Base-by-base conservation (phyloP, 345 rosid genomes). In the Noccaea bulbosa region DNA sequence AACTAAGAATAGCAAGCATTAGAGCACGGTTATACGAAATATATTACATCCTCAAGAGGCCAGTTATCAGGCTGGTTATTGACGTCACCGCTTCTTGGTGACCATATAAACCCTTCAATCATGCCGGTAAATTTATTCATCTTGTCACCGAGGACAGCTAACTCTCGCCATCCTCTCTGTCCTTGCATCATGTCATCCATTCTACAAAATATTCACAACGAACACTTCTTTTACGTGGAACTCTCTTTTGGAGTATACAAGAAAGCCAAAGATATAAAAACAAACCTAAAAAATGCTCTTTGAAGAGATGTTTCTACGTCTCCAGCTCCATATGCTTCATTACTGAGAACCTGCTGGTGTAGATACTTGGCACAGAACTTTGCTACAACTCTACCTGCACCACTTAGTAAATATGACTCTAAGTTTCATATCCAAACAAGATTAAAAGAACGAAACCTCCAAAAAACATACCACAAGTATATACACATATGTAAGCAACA, bases 181-280 rank as follows among this genome's bases (percentile, higher is more conserved):
- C 94, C 97, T 71, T 91, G 85, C 96, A 90, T 90, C 97, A 90
- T 88, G 77, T 88, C 90, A 79, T 90, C 94, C 97, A 90, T 90
- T 83, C 92, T 88, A 77, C 62, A 81, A 20, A 20, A 47, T 4
- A 47, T n/a, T 10, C 32, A 62, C 55, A 41, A 46, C 20, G 7
- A 47, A 56, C 27, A 3, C 1, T 20, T 32, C 1, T 20, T 32
- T 38, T 2, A 11, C 22, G 44, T 15, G 4, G 17, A 63, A 51
- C 11, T 4, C 9, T 65, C 52, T 64, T 63, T 15, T 3, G 14
- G 2, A 44, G 11, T 11, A 39, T 5, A 61, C 17, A 58, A 57
- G 27, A 53, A 52, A 12, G n/a, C 6, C 2, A 46, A 59, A 74
- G 32, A 35, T 20, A 20, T n/a, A 39, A 34, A 33, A 70, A 38